Evolutionary conservation across 176 grass and related monocot genomes (phyloP), one percentile per base, ranked within the genome.

Genomic region (Aechmea fasciata): DNA sequence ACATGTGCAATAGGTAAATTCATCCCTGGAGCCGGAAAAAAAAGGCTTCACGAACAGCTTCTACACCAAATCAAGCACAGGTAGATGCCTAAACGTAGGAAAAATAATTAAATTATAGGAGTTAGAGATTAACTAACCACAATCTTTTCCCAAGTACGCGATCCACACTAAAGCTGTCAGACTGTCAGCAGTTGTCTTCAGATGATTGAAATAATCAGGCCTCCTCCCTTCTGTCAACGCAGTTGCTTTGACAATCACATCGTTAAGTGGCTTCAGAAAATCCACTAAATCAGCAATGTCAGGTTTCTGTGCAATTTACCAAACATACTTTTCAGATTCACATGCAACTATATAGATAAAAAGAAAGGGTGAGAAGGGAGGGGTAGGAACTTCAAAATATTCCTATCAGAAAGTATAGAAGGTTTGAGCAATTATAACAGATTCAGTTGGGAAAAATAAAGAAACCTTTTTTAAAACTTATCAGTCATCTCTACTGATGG

Each of bases 1-100:
- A 94, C 85, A 84, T 99, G 95, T 76, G 95, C 82, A 24, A 80
- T 93, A 71, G 90, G 95, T 71, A 99, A 85, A 76, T 82, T 94
- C 95, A 99, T 90, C 28, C 95, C 95, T 99, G 73, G 22, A 63
- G 54, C 10, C 54, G 63, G n/a, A 41, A 49, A 4, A 80, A 52
- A 52, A 68, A 47, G 12, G 33, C 33, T 4, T 59, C 63, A 64
- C 72, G 51, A 64, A 11, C 24, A 41, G 15, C 65, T 57, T n/a
- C n/a, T 25, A 48, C 2, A 1, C 2, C 2, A 64, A 69, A 84
- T 77, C 66, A 78, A 67, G 13, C 11, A 62, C 5, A 12, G 20
- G 17, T 57, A 10, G 2, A 20, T 59, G 20, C 64, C 3, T 47
- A 63, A 24, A 73, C 52, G 17, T 70, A 13, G n/a, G 69, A 12